Conservation (phyloP, 2,329 filamentous ascomycete genomes). For the Aspergillus ochraceus region DNA sequence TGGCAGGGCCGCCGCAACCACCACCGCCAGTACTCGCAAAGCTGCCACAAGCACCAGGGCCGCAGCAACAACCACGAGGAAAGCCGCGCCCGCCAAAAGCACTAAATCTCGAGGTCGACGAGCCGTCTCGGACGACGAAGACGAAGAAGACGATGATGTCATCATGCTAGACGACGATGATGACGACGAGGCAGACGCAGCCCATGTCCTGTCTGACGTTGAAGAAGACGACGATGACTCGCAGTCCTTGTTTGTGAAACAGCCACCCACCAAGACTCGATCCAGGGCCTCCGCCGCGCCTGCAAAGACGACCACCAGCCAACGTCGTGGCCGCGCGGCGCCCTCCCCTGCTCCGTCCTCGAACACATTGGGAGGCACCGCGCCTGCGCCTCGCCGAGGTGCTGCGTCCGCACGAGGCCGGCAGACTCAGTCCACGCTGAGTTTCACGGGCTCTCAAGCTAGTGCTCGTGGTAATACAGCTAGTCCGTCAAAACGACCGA, state of each 20-base stretch:
- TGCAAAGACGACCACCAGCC: conserved; percentile 17
- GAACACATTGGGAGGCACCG: conserved; percentile 28
- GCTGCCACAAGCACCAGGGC: conserved; percentile 34
- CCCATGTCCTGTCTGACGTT: conserved; percentile 28
- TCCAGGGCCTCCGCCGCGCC: conserved; percentile 20
- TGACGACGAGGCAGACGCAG: conserved; percentile 25
- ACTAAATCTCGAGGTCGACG: conserved; percentile 30
- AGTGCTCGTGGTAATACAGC: conserved; percentile 15
- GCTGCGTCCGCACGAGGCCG: conserved; percentile 24
- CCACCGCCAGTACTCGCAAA: conserved; percentile 40
- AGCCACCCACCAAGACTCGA: conserved; percentile 29
- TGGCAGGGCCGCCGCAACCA: conserved; percentile 43
- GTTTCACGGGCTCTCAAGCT: conserved; percentile 42
- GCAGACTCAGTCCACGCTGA: conserved; percentile 42
- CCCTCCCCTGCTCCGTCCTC: conserved; percentile 37
- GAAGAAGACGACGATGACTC: conserved; percentile 37
- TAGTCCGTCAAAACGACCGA: conserved; percentile 24
- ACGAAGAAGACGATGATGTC: conserved; percentile 41
- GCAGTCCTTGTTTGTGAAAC: conserved; percentile 44
- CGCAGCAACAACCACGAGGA: conserved; percentile 31
- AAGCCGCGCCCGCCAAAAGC: conserved; percentile 18
- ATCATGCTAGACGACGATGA: conserved; percentile 41
- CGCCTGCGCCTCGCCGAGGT: conserved; percentile 25
- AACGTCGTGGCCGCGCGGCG: conserved; percentile 28
- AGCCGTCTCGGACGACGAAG: conserved; percentile 39